phyloP scores from a whole-genome alignment of 805 yeast species.

The Metschnikowia hibisci region DNA sequence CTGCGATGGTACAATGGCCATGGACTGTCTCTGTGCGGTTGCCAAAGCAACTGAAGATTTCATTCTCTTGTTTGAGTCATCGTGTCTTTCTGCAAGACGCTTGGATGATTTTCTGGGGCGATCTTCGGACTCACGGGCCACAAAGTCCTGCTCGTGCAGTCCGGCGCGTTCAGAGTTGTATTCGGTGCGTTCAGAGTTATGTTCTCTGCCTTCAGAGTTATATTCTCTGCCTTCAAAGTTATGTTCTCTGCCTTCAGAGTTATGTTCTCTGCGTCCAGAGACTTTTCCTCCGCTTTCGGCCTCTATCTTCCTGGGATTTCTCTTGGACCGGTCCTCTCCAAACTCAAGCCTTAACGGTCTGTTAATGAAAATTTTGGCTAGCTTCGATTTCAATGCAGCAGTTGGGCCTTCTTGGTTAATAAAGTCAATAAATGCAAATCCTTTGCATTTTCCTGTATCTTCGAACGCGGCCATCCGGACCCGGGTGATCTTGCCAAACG shows the following conservation, averaged over 20 bases:
- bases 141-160: not conserved
- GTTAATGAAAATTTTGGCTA: slow-evolving; percentile 62
- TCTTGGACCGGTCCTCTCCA: slow-evolving; percentile 91
- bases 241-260: not conserved
- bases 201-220: not conserved
- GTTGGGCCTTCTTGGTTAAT: slow-evolving; percentile 77
- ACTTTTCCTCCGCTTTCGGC: too few species aligned
- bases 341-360: slow-evolving; percentile 81
- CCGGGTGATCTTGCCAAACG: slow-evolving; percentile 80
- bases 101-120: slow-evolving; percentile 11
- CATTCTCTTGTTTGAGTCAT: slow-evolving; percentile 43
- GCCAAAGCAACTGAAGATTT: slow-evolving; percentile 86
- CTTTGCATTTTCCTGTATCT: slow-evolving; percentile 94
- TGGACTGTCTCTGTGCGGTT: slow-evolving; percentile 81
- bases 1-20: slow-evolving; percentile 82
- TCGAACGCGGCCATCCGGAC: slow-evolving; percentile 98
- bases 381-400: slow-evolving; percentile 69
- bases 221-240: slow-evolving; percentile 4
- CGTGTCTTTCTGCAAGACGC: slow-evolving; percentile 12
- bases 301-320: slow-evolving; percentile 44
- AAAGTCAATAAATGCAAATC: slow-evolving; percentile 91
- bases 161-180: slow-evolving; percentile 3
- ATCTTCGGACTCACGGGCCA: not conserved
- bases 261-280: not conserved
- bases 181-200: not conserved